These are phyloP conservation scores for Trematosphaeria pertusa DNA, from an alignment of 2,329 filamentous ascomycete species.

Conservation along the genomic window DNA sequence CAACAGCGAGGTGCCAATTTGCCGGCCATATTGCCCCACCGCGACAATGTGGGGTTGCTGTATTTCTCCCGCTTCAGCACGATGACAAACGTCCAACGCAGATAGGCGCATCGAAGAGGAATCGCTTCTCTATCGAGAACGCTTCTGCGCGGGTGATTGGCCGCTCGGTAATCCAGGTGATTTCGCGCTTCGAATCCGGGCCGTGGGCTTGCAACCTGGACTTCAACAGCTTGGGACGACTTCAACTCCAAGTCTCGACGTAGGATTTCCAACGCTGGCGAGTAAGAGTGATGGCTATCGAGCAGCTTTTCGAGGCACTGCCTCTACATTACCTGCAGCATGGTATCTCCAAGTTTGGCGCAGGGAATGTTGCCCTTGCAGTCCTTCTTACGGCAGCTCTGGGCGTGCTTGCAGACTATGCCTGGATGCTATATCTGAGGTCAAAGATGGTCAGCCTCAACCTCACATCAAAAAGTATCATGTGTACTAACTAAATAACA, in stretches of 20 bases:
- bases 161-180: neutral
- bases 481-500: conserved; percentile 26
- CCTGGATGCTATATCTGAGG: conserved; percentile 58
- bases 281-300: conserved; percentile 34
- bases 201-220: neutral
- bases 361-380: conserved; percentile 28
- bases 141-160: neutral
- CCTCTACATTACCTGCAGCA: conserved; percentile 39
- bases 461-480: neutral
- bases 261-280: conserved; percentile 2
- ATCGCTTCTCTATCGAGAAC: neutral
- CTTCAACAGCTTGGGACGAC: neutral
- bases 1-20: conserved; percentile 19
- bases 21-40: conserved; percentile 36
- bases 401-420: conserved; percentile 52
- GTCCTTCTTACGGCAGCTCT: conserved; percentile 30
- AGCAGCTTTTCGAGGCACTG: conserved; percentile 36
- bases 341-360: conserved; percentile 39
- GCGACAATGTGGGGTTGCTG: conserved; percentile 36
- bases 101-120: conserved; percentile 1
- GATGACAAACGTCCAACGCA: conserved; percentile 15
- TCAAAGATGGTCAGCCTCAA: conserved; percentile 52
- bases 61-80: conserved; percentile 3
- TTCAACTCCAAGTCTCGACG: neutral
- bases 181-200: neutral